A percentile compares a stretch with the other conserved stretches of the same genome.
Evolutionary conservation across 2,329 filamentous ascomycete genomes (phyloP).

Genomic region (Aureobasidium lini): DNA sequence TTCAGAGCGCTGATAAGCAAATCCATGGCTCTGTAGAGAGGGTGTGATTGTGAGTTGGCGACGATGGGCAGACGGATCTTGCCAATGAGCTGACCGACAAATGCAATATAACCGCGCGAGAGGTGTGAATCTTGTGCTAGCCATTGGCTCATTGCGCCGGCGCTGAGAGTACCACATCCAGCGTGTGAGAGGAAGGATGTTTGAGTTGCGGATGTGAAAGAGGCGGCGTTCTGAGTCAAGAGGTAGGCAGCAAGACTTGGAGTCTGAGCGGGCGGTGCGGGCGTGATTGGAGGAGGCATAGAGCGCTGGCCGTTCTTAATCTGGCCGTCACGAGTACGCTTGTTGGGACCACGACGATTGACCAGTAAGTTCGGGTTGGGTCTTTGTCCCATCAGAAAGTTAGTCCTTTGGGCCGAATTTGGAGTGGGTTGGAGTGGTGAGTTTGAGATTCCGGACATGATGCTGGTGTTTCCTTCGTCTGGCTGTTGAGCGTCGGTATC

Average conservation of each 20-base stretch:
- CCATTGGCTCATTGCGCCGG: slow-evolving; percentile 54
- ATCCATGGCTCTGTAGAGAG: slow-evolving; percentile 52
- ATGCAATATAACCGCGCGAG: slow-evolving; percentile 61
- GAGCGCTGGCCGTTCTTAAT: slow-evolving; percentile 13
- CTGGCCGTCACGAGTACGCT: slow-evolving; percentile 30
- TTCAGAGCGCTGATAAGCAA: slow-evolving; percentile 57
- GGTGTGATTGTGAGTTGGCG: slow-evolving; percentile 34
- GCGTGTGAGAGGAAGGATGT: slow-evolving; percentile 59
- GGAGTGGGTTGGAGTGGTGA: slow-evolving; percentile 16
- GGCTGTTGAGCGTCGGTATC: background rate
- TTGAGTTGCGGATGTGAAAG: slow-evolving; percentile 53
- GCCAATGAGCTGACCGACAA: slow-evolving; percentile 56
- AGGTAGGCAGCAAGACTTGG: slow-evolving; percentile 53
- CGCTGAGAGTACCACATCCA: slow-evolving; percentile 53
- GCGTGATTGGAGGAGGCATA: slow-evolving; percentile 17
- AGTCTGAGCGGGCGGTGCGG: slow-evolving; percentile 20
- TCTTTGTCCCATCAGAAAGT: slow-evolving; percentile 29
- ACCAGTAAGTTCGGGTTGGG: slow-evolving; percentile 43
- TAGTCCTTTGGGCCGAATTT: slow-evolving; percentile 15
- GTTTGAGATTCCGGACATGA: background rate
- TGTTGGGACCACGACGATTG: slow-evolving; percentile 36
- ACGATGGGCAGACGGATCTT: slow-evolving; percentile 51
- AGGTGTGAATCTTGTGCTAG: slow-evolving; percentile 66
- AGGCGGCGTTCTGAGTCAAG: slow-evolving; percentile 39
- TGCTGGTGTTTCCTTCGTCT: background rate